A percentile compares a stretch with the other conserved stretches of the same genome.
Conservation (phyloP, 257 asterid species). For the Scutellaria barbata region DNA sequence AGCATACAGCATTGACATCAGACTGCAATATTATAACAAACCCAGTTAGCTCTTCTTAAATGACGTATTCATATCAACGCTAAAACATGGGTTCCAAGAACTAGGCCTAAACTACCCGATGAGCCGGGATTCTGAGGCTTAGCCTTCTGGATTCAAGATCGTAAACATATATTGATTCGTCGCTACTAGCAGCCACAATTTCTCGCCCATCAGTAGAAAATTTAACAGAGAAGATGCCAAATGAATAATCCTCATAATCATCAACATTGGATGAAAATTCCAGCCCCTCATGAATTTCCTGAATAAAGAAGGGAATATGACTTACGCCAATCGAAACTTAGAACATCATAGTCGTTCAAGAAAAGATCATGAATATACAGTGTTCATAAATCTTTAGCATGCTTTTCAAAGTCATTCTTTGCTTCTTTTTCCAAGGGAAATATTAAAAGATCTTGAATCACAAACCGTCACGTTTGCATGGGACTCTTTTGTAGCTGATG, state of each 20-base stretch:
- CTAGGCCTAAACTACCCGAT: conserved; percentile 55
- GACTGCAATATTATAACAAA: conserved; percentile 59
- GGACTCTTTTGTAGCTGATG: conserved; percentile 76
- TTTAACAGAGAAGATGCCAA: conserved; percentile 92
- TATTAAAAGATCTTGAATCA: conserved; percentile 33
- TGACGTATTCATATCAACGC: conserved; percentile 4
- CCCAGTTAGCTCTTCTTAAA: conserved; percentile 22
- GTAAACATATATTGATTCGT: conserved; percentile 77
- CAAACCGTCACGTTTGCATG: conserved; percentile 83
- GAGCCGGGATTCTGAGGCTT: conserved; percentile 85
- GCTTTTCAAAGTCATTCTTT: background rate
- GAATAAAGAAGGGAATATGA: conserved; percentile 35
- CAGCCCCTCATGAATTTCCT: conserved; percentile 97
- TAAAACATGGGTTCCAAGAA: background rate
- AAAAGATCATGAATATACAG: background rate
- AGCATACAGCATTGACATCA: conserved; percentile 97
- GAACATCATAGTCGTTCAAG: background rate
- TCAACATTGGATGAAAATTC: conserved; percentile 61
- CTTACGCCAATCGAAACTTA: conserved; percentile 23
- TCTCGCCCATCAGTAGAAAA: conserved; percentile 93
- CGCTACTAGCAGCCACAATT: conserved; percentile 83
- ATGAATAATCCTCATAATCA: conserved; percentile 68
- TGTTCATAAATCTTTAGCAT: background rate
- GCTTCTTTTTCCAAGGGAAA: conserved; percentile 24
- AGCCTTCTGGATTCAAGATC: conserved; percentile 78